A percentile compares a stretch with the other conserved stretches of the same genome.
Conservation (phyloP, 1,139 yeast species). For the Pichia cactophila region DNA sequence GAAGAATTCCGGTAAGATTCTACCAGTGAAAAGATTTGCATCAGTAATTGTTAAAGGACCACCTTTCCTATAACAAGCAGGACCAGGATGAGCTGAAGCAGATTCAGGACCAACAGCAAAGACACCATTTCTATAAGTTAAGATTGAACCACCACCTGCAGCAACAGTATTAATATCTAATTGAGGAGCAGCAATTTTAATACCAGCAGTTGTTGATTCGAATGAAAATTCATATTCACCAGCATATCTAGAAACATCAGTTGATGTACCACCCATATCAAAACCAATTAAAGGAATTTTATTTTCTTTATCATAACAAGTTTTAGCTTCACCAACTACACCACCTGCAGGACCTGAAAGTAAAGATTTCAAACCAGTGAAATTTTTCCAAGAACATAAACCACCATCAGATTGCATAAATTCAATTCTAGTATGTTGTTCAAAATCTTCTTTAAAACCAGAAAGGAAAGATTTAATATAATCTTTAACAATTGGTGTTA, state of each 20-base stretch:
- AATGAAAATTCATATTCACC: slow-evolving; percentile 45
- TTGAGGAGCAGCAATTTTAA: slow-evolving; percentile 50
- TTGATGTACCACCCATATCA: slow-evolving; percentile 58
- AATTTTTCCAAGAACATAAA: slow-evolving; percentile 37
- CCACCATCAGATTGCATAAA: slow-evolving; percentile 61
- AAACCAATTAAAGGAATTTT: slow-evolving; percentile 44
- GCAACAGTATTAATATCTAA: slow-evolving; percentile 52
- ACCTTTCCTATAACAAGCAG: slow-evolving; percentile 50
- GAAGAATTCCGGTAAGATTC: slow-evolving; percentile 46
- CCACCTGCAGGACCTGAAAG: slow-evolving; percentile 60
- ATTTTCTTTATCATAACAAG: slow-evolving; percentile 39
- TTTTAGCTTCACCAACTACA: slow-evolving; percentile 47
- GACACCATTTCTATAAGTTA: slow-evolving; percentile 45
- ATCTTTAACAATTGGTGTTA: slow-evolving; percentile 62
- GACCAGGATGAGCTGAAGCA: slow-evolving; percentile 58
- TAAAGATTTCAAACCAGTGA: slow-evolving; percentile 46
- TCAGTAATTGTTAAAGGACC: slow-evolving; percentile 55
- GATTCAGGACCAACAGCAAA: slow-evolving; percentile 54
- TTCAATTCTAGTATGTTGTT: slow-evolving; percentile 25
- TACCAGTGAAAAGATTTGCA: slow-evolving; percentile 46
- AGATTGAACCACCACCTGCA: slow-evolving; percentile 53
- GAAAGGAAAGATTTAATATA: slow-evolving; percentile 53
- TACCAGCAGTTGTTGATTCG: slow-evolving; percentile 50
- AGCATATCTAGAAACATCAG: slow-evolving; percentile 46
- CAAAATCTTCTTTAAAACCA: slow-evolving; percentile 49